These are phyloP conservation scores for Dryas alaskensis DNA, from an alignment of 306 rosid species.

Conservation along the genomic window DNA sequence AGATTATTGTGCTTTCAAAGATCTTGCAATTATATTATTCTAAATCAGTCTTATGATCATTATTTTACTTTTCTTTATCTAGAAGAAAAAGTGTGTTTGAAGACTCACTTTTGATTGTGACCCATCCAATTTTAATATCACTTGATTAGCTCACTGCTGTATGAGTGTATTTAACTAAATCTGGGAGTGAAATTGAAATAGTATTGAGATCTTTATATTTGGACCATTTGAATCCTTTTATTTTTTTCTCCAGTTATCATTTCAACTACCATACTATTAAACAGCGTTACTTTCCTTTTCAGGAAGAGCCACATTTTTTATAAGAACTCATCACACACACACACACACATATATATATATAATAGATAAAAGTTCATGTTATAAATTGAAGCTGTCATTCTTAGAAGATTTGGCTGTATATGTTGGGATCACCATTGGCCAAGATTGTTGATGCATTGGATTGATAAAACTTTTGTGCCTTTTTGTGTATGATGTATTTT, in stretches of 20 bases:
- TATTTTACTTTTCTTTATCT: slow-evolving; percentile 9
- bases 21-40: slow-evolving; percentile 18
- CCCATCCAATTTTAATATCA: slow-evolving; percentile 1
- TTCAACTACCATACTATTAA: not conserved
- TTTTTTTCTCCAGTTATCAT: not conserved
- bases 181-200: not conserved
- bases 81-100: slow-evolving; percentile 13
- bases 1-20: not conserved
- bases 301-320: not conserved
- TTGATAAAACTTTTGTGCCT: not conserved
- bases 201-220: slow-evolving; percentile 2
- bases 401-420: not conserved
- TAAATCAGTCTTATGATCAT: slow-evolving; percentile 1
- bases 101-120: slow-evolving; percentile 8
- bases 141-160: slow-evolving; percentile 13
- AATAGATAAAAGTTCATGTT: not conserved
- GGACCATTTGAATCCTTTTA: not conserved
- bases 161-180: not conserved
- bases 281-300: not conserved
- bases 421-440: not conserved
- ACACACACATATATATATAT: not conserved
- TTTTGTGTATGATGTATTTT: not conserved
- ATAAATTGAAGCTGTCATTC: not conserved
- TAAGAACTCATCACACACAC: not conserved
- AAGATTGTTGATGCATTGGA: not conserved